Base-by-base conservation (phyloP, 371 early-diverging fungal species). In the Rhizomucor miehei region DNA sequence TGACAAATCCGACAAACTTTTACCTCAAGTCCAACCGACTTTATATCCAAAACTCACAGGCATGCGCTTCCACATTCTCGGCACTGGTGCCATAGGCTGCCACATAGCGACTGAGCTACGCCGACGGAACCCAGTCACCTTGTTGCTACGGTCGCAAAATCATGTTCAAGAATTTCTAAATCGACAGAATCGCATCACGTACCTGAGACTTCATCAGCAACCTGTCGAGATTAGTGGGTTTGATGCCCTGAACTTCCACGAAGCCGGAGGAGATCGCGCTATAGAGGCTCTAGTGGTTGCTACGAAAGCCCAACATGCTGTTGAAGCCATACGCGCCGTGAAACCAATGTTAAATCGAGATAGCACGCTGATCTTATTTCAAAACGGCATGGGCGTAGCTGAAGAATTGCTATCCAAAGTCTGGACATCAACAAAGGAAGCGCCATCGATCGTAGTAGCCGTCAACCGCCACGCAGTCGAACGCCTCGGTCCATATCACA, bases 341-440 rank as follows among this genome's bases (percentile, higher is more conserved):
- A 57, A 54, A 14, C 45, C 59, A 1, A 63, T 77, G 1, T 49
- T 85, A n/a, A 56, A 55, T n/a, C 13, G 64, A 5, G 44, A 63
- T 10, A 79, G 77, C 8, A 68, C 75, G 0, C 67, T 85, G 2
- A 52, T 84, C 8, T 57, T 87, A 47, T 40, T 87, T 43, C 84
- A 84, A 52, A 87, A 87, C 47, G 87, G 87, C 6, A 80, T 85
- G 84, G 87, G 87, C 19, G 60, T 69, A 2, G 63, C 65, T n/a
- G 84, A 86, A 19, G 78, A 81, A 38, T 45, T 85, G 11, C 23
- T 67, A 37, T 57, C 62, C 2, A 60, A 52, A 20, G 29, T 75
- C 17, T 80, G 76, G 65, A 12, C 3, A 6, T 41, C 39, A 61
- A 35, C 44, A 56, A 38, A 43, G 47, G 25, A 63, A 62, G 1